phyloP scores from a whole-genome alignment of 2,329 filamentous ascomycete genomes.

The Aspergillus udagawae region DNA sequence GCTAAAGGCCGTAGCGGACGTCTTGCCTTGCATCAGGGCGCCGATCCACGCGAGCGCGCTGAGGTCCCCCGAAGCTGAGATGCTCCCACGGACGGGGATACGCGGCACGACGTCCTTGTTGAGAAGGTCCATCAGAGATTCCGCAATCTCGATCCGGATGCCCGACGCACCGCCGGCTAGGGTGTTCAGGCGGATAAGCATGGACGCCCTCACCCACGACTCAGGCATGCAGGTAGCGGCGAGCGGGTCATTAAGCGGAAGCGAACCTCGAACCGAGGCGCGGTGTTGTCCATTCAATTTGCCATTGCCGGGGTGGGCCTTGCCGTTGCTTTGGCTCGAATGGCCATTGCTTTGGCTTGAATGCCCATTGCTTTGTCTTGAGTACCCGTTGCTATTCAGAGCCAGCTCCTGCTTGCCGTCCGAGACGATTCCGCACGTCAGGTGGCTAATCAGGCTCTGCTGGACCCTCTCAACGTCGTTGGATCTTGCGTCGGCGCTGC shows the following conservation, averaged over 20 bases:
- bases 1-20: constrained; percentile 10
- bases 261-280: too few relatives aligned
- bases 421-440: constrained; percentile 8
- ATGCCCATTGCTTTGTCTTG: too few relatives aligned
- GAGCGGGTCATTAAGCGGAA: too few relatives aligned
- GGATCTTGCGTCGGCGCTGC: constrained; percentile 59
- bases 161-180: constrained; percentile 24
- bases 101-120: constrained; percentile 40
- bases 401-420: too few relatives aligned
- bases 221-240: too few relatives aligned
- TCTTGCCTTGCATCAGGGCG: constrained; percentile 35
- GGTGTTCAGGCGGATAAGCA: too few relatives aligned
- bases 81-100: constrained; percentile 23
- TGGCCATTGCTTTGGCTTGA: too few relatives aligned
- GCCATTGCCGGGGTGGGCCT: too few relatives aligned
- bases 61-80: constrained; percentile 42
- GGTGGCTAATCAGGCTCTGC: constrained; percentile 54
- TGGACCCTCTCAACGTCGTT: constrained; percentile 50
- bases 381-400: too few relatives aligned
- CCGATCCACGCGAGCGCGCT: constrained; percentile 41
- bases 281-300: too few relatives aligned
- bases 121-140: constrained; percentile 48
- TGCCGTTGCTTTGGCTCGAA: too few relatives aligned
- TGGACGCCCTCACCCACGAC: too few relatives aligned
- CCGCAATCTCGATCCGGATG: constrained; percentile 45